Evolutionary conservation across 1,284 basidiomycete genomes (phyloP).

Genomic region (Apiotrichum mycotoxinovorans): DNA sequence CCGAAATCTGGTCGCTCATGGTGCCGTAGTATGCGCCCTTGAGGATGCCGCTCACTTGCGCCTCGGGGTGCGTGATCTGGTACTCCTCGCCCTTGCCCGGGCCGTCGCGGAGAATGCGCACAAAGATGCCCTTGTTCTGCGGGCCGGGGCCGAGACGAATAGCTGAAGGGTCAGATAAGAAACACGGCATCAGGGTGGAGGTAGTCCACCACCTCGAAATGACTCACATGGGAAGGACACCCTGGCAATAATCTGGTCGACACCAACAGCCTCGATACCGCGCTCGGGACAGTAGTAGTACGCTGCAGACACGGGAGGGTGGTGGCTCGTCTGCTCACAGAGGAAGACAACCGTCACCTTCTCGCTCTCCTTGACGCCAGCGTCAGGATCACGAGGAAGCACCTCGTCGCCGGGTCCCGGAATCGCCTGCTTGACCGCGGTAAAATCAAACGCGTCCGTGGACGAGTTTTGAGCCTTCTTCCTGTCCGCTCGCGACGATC

Average conservation of each 20-base stretch:
- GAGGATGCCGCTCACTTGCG: conserved; percentile 85
- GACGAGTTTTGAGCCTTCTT: background rate
- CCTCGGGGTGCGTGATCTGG: conserved; percentile 83
- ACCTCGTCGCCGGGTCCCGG: conserved; percentile 47
- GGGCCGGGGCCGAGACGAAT: conserved; percentile 77
- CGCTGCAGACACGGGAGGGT: conserved; percentile 90
- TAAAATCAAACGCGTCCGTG: conserved; percentile 16
- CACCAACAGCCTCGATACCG: conserved; percentile 66
- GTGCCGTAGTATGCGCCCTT: conserved; percentile 75
- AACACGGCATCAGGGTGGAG: background rate
- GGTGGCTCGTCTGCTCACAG: conserved; percentile 88
- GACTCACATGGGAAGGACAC: conserved; percentile 68
- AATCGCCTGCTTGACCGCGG: conserved; percentile 22
- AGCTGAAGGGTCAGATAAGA: conserved; percentile 39
- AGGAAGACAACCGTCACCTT: conserved; percentile 66
- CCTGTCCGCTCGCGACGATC: conserved; percentile 19
- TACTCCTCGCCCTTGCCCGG: conserved; percentile 76
- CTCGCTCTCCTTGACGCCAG: conserved; percentile 48
- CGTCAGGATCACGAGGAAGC: conserved; percentile 45
- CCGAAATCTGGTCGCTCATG: conserved; percentile 59
- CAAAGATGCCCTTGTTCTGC: conserved; percentile 83
- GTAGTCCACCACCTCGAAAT: background rate
- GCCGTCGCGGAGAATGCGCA: conserved; percentile 66
- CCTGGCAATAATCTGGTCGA: conserved; percentile 88
- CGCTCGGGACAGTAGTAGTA: conserved; percentile 72